Percentiles rank a stretch among this genome's conserved stretches.
phyloP scores from a whole-genome alignment of 805 yeast species.

The Ogataea ganodermae region DNA sequence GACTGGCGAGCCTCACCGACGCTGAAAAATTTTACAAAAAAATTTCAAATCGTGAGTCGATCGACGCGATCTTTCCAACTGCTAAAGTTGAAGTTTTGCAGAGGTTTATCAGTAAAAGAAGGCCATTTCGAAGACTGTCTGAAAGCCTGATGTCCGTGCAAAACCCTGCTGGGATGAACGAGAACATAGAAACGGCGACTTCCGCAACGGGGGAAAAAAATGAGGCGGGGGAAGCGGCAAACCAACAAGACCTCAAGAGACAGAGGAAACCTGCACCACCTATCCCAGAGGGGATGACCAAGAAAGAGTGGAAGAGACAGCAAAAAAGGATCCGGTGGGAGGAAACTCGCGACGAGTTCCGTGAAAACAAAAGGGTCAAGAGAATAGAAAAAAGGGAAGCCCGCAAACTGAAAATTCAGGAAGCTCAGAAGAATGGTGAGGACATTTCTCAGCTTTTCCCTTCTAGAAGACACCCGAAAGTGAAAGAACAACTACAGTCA shows the following conservation, averaged over 20 bases:
- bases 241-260: not conserved
- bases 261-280: constrained; percentile 5
- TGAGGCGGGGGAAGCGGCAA: not conserved
- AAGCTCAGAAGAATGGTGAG: constrained; percentile 42
- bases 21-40: constrained; percentile 7
- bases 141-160: no score
- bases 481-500: constrained; percentile 49
- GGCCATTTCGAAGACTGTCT: no score
- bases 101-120: no score
- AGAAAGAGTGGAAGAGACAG: constrained; percentile 77
- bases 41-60: constrained; percentile 4
- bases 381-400: constrained; percentile 43
- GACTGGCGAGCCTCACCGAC: constrained; percentile 9
- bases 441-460: constrained; percentile 38
- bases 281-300: constrained; percentile 86
- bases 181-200: not conserved
- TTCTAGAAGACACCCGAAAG: constrained; percentile 31
- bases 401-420: constrained; percentile 32
- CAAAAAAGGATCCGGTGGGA: constrained; percentile 58
- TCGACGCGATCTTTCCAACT: constrained; percentile 3
- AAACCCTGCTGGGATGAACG: no score
- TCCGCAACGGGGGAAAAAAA: not conserved
- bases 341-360: constrained; percentile 61
- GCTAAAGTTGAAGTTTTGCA: no score
- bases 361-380: constrained; percentile 54